Conservation (phyloP, 352 stramenopile genomes). For the Globisporangium uncinulatum region DNA sequence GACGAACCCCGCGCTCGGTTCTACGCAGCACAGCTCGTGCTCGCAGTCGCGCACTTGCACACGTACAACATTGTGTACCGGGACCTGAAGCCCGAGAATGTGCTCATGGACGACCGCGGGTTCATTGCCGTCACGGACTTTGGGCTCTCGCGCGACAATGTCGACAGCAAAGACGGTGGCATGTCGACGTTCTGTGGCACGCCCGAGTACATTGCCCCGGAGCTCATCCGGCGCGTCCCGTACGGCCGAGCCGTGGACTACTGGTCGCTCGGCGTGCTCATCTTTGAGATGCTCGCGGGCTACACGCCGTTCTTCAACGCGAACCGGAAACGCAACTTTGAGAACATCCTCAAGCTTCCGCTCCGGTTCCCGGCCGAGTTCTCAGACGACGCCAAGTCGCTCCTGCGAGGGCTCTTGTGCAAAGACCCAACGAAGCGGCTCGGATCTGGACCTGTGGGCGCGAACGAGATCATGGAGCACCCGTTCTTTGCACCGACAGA, state of each 20-base stretch:
- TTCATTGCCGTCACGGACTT: conserved; percentile 89
- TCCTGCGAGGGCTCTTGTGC: conserved; percentile 91
- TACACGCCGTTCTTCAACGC: conserved; percentile 92
- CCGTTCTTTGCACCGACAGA: conserved; percentile 79
- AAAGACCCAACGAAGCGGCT: conserved; percentile 92
- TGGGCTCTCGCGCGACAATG: conserved; percentile 74
- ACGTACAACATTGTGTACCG: conserved; percentile 85
- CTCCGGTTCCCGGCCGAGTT: conserved; percentile 96
- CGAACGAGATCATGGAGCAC: conserved; percentile 79
- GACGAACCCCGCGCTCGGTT: conserved; percentile 58
- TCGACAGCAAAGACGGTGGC: conserved; percentile 70
- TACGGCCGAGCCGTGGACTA: conserved; percentile 97
- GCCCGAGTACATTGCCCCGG: conserved; percentile 98
- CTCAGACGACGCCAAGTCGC: conserved; percentile 67
- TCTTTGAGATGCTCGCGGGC: conserved; percentile 82
- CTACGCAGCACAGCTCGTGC: conserved; percentile 80
- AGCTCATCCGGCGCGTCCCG: conserved; percentile 96
- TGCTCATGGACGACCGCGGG: conserved; percentile 77
- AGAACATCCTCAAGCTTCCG: conserved; percentile 95
- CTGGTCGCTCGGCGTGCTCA: conserved; percentile 93
- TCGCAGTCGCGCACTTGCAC: conserved; percentile 78
- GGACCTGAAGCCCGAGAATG: conserved; percentile 85
- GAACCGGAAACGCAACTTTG: conserved; percentile 95
- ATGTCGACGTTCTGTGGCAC: conserved; percentile 94
- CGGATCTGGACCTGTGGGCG: conserved; percentile 83